These are phyloP conservation scores for Phytophthora capsici DNA, from an alignment of 352 stramenopile species.

Conservation along the genomic window DNA sequence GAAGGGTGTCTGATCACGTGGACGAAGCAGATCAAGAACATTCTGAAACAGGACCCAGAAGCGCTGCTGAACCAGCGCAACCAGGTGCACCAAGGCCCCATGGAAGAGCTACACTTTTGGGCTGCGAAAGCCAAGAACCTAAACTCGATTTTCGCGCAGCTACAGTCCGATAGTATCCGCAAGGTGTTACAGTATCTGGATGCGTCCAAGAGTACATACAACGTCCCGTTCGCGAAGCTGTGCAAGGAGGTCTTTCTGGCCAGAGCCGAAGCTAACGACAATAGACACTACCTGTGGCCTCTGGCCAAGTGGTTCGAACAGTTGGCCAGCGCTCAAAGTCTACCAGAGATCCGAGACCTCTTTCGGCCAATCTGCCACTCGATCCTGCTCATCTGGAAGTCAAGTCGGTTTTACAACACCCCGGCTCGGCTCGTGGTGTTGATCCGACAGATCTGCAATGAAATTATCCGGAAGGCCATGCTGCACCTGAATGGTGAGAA, in stretches of 20 bases:
- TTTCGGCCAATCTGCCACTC: slow-evolving; percentile 90
- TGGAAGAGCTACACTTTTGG: slow-evolving; percentile 93
- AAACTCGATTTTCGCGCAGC: slow-evolving; percentile 92
- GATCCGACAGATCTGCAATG: slow-evolving; percentile 90
- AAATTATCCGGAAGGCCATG: slow-evolving; percentile 83
- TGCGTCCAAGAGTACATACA: slow-evolving; percentile 90
- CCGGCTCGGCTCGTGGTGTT: slow-evolving; percentile 88
- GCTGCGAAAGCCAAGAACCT: slow-evolving; percentile 82
- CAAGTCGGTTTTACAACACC: slow-evolving; percentile 92
- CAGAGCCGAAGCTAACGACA: slow-evolving; percentile 88
- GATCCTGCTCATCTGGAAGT: slow-evolving; percentile 92
- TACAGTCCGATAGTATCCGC: slow-evolving; percentile 88
- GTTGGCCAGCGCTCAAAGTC: slow-evolving; percentile 41
- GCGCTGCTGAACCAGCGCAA: slow-evolving; percentile 62
- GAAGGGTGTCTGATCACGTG: slow-evolving; percentile 93
- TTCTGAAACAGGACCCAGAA: slow-evolving; percentile 91
- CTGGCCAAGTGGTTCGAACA: slow-evolving; percentile 70
- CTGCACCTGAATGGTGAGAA: slow-evolving; percentile 73
- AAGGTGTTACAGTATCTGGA: slow-evolving; percentile 92
- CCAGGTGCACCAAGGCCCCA: slow-evolving; percentile 71
- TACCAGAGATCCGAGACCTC: slow-evolving; percentile 65
- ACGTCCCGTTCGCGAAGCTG: slow-evolving; percentile 91
- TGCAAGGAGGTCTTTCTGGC: slow-evolving; percentile 93
- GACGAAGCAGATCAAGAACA: slow-evolving; percentile 96
- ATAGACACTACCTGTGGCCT: slow-evolving; percentile 84